Evolutionary conservation across 2,329 filamentous ascomycete species (phyloP).

Genomic region (Arthrobotrys sphaeroides): DNA sequence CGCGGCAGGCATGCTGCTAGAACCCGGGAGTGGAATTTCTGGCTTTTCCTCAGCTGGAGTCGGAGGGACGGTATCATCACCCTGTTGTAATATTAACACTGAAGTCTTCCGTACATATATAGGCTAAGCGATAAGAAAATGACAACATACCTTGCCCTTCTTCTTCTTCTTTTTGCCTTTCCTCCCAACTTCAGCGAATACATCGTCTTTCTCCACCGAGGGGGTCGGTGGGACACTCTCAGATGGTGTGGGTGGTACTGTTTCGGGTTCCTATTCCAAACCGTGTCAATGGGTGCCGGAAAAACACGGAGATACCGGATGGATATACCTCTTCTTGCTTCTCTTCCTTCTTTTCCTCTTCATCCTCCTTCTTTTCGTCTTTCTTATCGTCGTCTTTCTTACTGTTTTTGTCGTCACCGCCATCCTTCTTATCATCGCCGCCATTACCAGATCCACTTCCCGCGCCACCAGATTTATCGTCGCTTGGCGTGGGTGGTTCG

Average conservation of each 20-base stretch:
- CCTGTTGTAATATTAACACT: slow-evolving; percentile 17
- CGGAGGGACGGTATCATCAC: slow-evolving; percentile 17
- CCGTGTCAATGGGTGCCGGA: slow-evolving; percentile 6
- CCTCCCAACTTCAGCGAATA: neutral
- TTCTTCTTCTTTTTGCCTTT: slow-evolving; percentile 40
- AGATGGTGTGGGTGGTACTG: slow-evolving; percentile 34
- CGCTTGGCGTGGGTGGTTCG: slow-evolving; percentile 4
- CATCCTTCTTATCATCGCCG: slow-evolving; percentile 39
- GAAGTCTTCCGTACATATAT: neutral
- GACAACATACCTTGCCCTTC: slow-evolving; percentile 25
- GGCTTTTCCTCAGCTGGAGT: slow-evolving; percentile 46
- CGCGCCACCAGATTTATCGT: slow-evolving; percentile 21
- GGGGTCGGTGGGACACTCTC: slow-evolving; percentile 35
- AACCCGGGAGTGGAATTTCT: slow-evolving; percentile 4
- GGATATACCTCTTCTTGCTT: slow-evolving; percentile 6
- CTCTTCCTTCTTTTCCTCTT: slow-evolving; percentile 40
- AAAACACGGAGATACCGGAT: neutral
- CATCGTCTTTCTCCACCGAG: slow-evolving; percentile 18
- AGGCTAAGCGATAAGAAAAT: neutral
- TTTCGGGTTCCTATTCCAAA: slow-evolving; percentile 39
- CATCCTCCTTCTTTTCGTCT: slow-evolving; percentile 32
- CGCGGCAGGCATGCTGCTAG: slow-evolving; percentile 16
- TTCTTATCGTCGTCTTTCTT: slow-evolving; percentile 18
- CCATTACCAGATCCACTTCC: slow-evolving; percentile 33
- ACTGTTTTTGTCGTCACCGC: slow-evolving; percentile 30